Evolutionary conservation across 768 basidiomycete genomes (phyloP), one percentile per base, ranked within the genome.

Genomic region (Leucogyrophana mollusca): DNA sequence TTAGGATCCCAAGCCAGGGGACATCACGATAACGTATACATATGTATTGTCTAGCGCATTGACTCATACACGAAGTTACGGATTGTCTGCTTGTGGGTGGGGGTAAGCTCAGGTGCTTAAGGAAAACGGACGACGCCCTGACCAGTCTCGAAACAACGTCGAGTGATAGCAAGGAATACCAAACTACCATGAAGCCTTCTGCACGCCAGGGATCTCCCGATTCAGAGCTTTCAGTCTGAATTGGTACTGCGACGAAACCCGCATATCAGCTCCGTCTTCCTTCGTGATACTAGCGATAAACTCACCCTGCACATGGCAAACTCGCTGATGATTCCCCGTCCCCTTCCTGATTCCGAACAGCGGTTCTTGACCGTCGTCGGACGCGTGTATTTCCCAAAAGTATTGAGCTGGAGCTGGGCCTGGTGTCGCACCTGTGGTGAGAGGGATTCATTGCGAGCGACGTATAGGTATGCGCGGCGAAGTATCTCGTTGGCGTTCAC

Each of bases 351-450:
- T 65, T 87, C 90, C 16, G 76, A 69, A 56, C 95, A 98, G 21
- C 94, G 76, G 62, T 94, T 93, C 72, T 91, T 94, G 24, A 96
- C 88, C 2, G 83, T 84, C 11, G 84, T 83, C n/a, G 90, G 87
- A 32, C 90, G 82, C 1, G 90, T 86, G 62, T 91, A 85, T 20
- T 80, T 78, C 40, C 80, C 84, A 56, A 96, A 90, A 4, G 85
- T 82, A 67, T 95, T 95, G 40, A 96, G 74, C 60, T 96, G 93
- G 50, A 98, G 71, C 65, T 96, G 94, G 13, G 95, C 95, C 55
- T 94, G 90, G 64, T 94, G 90, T 46, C 95, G 88, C 38, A 97
- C 79, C 61, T 90, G 85, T 2, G 90, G 75, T 13, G 93, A 85
- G n/a, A 97, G 70, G 2, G 85, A 80, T 62, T 90, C 83, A 69